Conservation (phyloP, 805 yeast species). For the Myxozyma neglecta region DNA sequence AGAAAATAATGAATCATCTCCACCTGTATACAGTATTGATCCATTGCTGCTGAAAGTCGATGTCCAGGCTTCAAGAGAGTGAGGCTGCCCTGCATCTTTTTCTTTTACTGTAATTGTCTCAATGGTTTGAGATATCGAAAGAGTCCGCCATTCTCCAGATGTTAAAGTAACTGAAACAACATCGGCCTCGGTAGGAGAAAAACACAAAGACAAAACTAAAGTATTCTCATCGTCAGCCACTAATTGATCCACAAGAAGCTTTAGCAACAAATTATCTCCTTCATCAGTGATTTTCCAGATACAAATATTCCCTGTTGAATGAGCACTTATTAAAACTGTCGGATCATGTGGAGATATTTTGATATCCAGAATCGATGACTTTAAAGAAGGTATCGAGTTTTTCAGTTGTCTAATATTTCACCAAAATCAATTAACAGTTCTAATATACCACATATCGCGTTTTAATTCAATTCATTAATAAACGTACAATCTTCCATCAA, state of each 20-base stretch:
- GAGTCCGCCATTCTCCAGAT: constrained; percentile 53
- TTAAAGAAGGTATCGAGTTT: constrained; percentile 30
- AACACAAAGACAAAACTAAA: constrained; percentile 56
- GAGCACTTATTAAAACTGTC: constrained; percentile 57
- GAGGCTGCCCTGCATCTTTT: constrained; percentile 39
- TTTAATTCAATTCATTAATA: neutral
- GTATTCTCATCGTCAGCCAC: constrained; percentile 13
- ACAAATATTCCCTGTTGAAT: constrained; percentile 74
- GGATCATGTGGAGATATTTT: constrained; percentile 61
- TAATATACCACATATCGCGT: neutral
- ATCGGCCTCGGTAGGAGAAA: constrained; percentile 48
- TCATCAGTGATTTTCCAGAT: constrained; percentile 54
- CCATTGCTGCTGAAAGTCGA: constrained; percentile 56
- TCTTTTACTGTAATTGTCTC: neutral
- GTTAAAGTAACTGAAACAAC: constrained; percentile 62
- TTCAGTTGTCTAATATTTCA: neutral
- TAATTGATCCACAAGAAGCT: neutral
- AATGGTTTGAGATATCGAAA: constrained; percentile 34
- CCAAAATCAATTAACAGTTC: neutral
- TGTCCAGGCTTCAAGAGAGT: constrained; percentile 87
- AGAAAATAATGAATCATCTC: constrained; percentile 74
- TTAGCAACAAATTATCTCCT: neutral
- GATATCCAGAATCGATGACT: constrained; percentile 67
- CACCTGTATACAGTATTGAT: constrained; percentile 68
- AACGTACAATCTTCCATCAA: constrained; percentile 27